Evolutionary conservation across 495 filamentous ascomycete species (phyloP), one percentile per base, ranked within the genome.

Genomic region (Aspergillus olivimuriae): DNA sequence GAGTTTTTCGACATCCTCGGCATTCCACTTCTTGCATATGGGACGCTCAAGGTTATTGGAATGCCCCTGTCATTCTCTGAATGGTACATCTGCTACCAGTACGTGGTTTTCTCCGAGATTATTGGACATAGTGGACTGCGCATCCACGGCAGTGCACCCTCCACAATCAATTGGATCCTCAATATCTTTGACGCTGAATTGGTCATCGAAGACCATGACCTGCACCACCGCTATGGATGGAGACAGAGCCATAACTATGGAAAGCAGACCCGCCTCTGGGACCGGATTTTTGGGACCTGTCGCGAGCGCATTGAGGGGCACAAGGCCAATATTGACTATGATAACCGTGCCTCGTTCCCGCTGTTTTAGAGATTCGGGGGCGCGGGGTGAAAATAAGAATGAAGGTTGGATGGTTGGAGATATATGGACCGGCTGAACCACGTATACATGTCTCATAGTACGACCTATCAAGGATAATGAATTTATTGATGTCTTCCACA

Each of bases 1-100:
- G 62, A 65, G 35, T 63, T 65, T 47, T 63, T 65, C 41, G 62
- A 65, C 24, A 61, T 65, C 57, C 55, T 60, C 17, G 62, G 57
- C 4, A 53, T 65, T 0, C 62, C 62, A 1, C 32, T 63, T 18
- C 53, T 65, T 48, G 59, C 62, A 0, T 65, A 58, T 30, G 37
- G 56, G 9, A 61, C 46, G 31, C 24, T 65, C 0, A 47, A 48
- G 10, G 34, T 55, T 0, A 45, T 63, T 43, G 62, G 62, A 3
- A 32, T 65, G 19, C 62, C 62, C 11, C 57, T 65, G 57, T 60
- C 57, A 0, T 65, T 63, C 37, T 65, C 63, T 31, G 62, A 65
- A 36, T 65, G 62, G 62, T 63, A 57, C 53, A 43, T 65, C 4
- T 65, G 62, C 19, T 59, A 65, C 12, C 42, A 61, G 21, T 65